Base-by-base conservation (phyloP, 768 basidiomycete genomes). In the Leucosporidium creatinivorum region DNA sequence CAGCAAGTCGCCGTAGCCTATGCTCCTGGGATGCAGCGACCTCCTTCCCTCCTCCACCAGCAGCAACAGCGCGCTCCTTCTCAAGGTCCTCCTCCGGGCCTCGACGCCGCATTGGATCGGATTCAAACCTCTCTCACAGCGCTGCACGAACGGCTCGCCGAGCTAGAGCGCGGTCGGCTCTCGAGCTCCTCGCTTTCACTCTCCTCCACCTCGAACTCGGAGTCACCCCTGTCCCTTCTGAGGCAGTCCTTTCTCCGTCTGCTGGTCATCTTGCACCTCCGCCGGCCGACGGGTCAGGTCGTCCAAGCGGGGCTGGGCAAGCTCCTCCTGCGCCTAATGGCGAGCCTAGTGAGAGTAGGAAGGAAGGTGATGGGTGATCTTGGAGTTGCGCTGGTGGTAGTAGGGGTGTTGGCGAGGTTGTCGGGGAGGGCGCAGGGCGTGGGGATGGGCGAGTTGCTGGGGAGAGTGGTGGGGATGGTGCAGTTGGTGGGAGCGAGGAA, bases 121-220 rank as follows among this genome's bases (percentile, higher is more conserved):
- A 83, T 91, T 60, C 91, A 93, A 77, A 84, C 85, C 0, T 88
- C 91, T 69, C 79, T 93, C 25, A 89, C 89, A 0, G 89, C 89
- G 9, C 82, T 93, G 54, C 85, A 84, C 12, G 90, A 92, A 77
- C 85, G 91, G 33, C 75, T 82, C 12, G 80, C 82, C 60, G 69
- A 73, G 17, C 79, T 93, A n/a, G 91, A 92, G 63, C 15, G 50
- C 33, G 17, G 26, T 18, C 4, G 58, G 2, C 23, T 33, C 13
- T 19, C 58, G 3, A 3, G 19, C 18, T 33, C 58, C 23, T 33
- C 58, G 7, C 5, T 47, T 25, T 31, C 18, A 51, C 8, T 30
- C 19, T 2, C 36, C 19, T 18, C 36, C 17, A 19, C 25, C 30
- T 30, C 68, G 56, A 31, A 19, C 39, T 25, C 47, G 3, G 15